Base-by-base conservation (phyloP, 2,329 filamentous ascomycete species). In the Aspergillus ustus region DNA sequence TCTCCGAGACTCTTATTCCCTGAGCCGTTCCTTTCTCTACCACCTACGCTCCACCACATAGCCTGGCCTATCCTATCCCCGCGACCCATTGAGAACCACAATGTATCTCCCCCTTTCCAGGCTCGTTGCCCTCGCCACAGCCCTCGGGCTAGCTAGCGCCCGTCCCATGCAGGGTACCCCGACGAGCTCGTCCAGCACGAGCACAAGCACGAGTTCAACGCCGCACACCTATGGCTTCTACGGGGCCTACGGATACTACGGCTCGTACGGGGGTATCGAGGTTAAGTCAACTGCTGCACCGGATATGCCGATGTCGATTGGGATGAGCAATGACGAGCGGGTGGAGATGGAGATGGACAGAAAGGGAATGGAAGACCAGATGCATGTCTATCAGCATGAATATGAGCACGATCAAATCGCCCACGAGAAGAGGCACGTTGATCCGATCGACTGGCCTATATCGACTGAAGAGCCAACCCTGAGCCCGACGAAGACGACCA, bases 131-230 rank as follows among this genome's bases (percentile, higher is more conserved):
- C 60, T 68, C n/a, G 28, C 60, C 56, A 57, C 58, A 15, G 54
- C 66, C 29, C 44, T 66, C 28, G 55, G 60, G 31, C 61, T 63
- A n/a, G 57, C 51, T n/a, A 51, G 49, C 3, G 61, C 62, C 8
- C 48, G 56, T 34, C 63, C 63, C 3, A 45, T 66, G 31, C 49
- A 45, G n/a, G 44, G 43, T 53, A 20, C 57, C 45, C 50, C 37
- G n/a, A 52, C 50, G 29, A 55, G 48, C 34, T 40, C 34, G 34
- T 15, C 11, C 11, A 15, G 34, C 9, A 40, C 15, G 15, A 25
- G 25, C 25, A 25, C 25, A 5, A n/a, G n/a, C n/a, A 25, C 25
- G 25, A 25, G 25, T 5, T 25, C 25, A 25, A 5, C 3, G 6
- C 25, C 25, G 25, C 25, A 25, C 25, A 25, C 25, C 6, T 25